phyloP scores from a whole-genome alignment of 257 asterid genomes.

The Solanum dulcamara region DNA sequence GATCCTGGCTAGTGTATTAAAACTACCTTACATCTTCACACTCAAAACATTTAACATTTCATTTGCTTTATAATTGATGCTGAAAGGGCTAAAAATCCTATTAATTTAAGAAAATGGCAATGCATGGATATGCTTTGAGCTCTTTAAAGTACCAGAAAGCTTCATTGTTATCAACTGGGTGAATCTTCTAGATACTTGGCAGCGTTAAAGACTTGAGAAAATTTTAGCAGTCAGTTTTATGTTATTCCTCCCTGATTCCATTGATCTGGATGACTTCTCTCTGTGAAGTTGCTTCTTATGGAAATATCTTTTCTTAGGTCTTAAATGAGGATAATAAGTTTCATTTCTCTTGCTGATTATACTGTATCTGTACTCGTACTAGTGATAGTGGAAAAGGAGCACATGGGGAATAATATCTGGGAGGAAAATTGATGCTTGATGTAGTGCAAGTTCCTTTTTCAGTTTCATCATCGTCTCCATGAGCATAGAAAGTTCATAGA shows the following conservation, averaged over 20 bases:
- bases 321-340: not conserved
- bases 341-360: not conserved
- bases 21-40: not conserved
- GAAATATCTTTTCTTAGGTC: not conserved
- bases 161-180: not conserved
- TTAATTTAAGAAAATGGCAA: not conserved
- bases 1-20: not conserved
- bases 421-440: not conserved
- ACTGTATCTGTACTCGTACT: not conserved
- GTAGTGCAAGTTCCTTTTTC: not conserved
- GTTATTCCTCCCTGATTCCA: not conserved
- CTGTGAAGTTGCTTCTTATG: not conserved
- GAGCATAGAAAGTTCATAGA: not conserved
- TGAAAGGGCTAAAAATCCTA: not conserved
- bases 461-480: not conserved
- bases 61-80: not conserved
- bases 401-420: not conserved
- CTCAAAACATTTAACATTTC: not conserved
- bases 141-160: not conserved
- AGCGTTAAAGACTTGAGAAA: not conserved
- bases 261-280: not conserved
- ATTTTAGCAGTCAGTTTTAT: not conserved
- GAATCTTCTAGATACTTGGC: not conserved
- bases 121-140: not conserved
- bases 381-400: not conserved